Evolutionary conservation across 345 rosid genomes (phyloP).

Genomic region (Pistacia vera): DNA sequence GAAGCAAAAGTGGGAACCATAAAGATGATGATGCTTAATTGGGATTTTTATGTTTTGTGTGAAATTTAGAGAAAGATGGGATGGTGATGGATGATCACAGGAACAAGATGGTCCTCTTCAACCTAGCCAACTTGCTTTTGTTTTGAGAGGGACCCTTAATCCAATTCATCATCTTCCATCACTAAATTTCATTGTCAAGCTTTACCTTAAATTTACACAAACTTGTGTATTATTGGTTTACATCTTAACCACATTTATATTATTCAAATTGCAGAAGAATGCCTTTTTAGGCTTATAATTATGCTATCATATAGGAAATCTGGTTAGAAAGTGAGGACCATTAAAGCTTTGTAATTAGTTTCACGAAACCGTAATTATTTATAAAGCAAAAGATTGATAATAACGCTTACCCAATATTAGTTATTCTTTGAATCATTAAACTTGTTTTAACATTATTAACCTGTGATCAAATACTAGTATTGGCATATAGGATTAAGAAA

Average conservation of each 20-base stretch:
- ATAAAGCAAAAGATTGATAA: too few relatives aligned
- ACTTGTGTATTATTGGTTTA: constrained; percentile 15
- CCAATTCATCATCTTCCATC: constrained; percentile 23
- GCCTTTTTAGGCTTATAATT: constrained; percentile 29
- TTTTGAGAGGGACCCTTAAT: constrained; percentile 29
- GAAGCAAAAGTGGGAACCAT: constrained; percentile 22
- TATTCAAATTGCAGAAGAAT: background rate
- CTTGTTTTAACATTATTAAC: too few relatives aligned
- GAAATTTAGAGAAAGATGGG: background rate
- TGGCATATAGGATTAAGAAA: background rate
- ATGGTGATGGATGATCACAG: constrained; percentile 7
- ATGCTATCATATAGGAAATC: constrained; percentile 25
- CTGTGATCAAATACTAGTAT: background rate
- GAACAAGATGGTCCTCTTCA: constrained; percentile 25
- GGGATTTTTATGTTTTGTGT: background rate
- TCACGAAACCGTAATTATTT: too few relatives aligned
- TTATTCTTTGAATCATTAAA: background rate
- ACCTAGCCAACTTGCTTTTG: constrained; percentile 16
- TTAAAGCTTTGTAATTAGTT: constrained; percentile 1
- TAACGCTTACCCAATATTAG: too few relatives aligned
- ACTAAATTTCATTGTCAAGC: constrained; percentile 3
- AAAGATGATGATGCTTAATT: constrained; percentile 17
- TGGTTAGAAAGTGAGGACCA: constrained; percentile 15
- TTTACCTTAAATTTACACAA: constrained; percentile 4
- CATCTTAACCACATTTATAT: constrained; percentile 7